These are phyloP conservation scores for Globisporangium viniferum DNA, from an alignment of 352 stramenopile species.

Conservation along the genomic window DNA sequence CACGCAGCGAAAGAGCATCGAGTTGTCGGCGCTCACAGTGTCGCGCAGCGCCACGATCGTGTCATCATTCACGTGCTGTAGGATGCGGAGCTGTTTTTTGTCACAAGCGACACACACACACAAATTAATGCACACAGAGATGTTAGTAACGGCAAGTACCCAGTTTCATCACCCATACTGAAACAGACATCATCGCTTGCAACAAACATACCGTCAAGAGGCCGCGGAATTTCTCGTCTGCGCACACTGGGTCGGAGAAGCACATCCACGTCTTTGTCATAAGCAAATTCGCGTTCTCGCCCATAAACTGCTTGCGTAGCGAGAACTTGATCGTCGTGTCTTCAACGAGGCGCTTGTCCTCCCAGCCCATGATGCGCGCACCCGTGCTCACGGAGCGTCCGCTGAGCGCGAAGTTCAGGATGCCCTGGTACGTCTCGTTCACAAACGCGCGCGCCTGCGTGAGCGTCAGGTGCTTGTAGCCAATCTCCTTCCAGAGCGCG, in stretches of 20 bases:
- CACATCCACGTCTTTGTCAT: constrained; percentile 71
- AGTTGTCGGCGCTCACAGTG: constrained; percentile 33
- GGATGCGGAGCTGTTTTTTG: constrained; percentile 32
- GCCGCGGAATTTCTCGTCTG: constrained; percentile 54
- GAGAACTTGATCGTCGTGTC: constrained; percentile 60
- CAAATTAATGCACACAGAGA: background rate
- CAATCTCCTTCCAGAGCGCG: constrained; percentile 7
- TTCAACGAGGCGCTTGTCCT: constrained; percentile 59
- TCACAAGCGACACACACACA: constrained; percentile 9
- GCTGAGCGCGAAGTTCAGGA: constrained; percentile 53
- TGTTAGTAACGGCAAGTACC: background rate
- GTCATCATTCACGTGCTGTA: constrained; percentile 74
- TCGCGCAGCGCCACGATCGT: constrained; percentile 67
- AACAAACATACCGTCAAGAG: constrained; percentile 39
- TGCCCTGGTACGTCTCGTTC: constrained; percentile 42
- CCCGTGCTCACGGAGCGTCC: constrained; percentile 45
- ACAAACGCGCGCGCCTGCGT: constrained; percentile 21
- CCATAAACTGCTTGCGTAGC: constrained; percentile 52
- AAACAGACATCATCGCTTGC: background rate
- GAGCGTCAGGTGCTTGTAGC: constrained; percentile 22
- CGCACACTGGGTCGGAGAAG: constrained; percentile 60
- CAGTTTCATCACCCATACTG: too few species aligned
- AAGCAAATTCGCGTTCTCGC: constrained; percentile 33
- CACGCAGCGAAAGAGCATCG: constrained; percentile 57
- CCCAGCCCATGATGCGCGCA: constrained; percentile 56